Base-by-base conservation (phyloP, 371 early-diverging fungal genomes). In the Mortierella sp. region DNA sequence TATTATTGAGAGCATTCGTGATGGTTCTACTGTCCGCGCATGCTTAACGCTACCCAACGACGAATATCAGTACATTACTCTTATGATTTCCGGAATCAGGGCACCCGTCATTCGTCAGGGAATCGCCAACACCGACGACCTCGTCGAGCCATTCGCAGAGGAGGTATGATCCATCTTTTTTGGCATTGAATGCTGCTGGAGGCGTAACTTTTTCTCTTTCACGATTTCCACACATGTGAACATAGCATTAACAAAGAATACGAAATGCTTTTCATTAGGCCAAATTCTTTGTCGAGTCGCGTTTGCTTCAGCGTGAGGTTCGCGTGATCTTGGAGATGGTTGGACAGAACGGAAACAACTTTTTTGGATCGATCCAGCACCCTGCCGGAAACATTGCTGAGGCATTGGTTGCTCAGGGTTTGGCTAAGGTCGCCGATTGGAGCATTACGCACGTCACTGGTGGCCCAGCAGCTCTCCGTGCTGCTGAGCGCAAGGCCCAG, bases 331-430 rank as follows among this genome's bases (percentile, higher is more conserved):
- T 98, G 74, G 98, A 97, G 89, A 92, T 89, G 76, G 84, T 90
- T 72, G 94, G 95, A 71, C 83, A 91, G 43, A 89, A 90, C 80
- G 88, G 89, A 49, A 91, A 92, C 70, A 92, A 89, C 77, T 95
- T 99, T 82, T 91, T 95, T 51, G 98, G 97, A 32, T 83, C 95
- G 7, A 88, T 99, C 7, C 86, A 91, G 32, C 96, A 96, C 88
- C 97, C 98, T 35, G 94, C 92, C 35, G 98, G 99, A 68, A 97
- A 97, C 83, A 99, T 99, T 88, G 94, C 97, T 51, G 98, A 98
- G 88, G 93, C 94, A 24, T 89, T 99, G 55, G 89, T 99, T 21
- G 80, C 91, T 21, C 93, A 92, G 80, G 98, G 97, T 24, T 91
- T 96, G 63, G 99, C 98, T 35, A 96, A 94, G 75, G 95, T 97